Evolutionary conservation across 805 yeast species (phyloP).

Genomic region (Yarrowia sp.): DNA sequence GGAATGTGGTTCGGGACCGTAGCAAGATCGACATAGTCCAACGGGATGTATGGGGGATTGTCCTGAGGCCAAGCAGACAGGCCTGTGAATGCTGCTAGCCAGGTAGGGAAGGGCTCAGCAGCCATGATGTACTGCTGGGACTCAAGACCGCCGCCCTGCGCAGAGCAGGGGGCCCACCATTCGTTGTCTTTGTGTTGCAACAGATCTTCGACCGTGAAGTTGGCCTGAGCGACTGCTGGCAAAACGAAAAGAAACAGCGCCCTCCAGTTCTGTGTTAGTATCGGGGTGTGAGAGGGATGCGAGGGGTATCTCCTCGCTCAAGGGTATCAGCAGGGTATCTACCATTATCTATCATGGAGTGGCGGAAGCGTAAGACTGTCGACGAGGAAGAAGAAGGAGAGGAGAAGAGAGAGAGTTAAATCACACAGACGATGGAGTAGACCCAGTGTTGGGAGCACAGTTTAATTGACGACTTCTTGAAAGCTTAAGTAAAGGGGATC

Average conservation of each 20-base stretch:
- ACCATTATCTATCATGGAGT: slow-evolving; percentile 19
- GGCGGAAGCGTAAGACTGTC: slow-evolving; percentile 14
- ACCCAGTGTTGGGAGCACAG: neutral
- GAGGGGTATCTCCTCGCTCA: neutral
- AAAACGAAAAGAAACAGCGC: neutral
- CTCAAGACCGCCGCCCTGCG: neutral
- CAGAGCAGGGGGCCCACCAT: slow-evolving; percentile 18
- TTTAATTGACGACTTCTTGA: neutral
- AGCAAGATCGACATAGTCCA: slow-evolving; percentile 62
- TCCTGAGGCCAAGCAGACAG: slow-evolving; percentile 69
- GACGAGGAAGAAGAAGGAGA: slow-evolving; percentile 6
- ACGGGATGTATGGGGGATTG: slow-evolving; percentile 84
- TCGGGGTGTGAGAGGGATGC: neutral
- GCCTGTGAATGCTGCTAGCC: slow-evolving; percentile 78
- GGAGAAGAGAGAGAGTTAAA: neutral
- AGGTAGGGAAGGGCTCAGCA: slow-evolving; percentile 62
- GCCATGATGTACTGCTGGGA: neutral
- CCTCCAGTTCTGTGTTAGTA: slow-evolving; percentile 25
- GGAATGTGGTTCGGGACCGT: slow-evolving; percentile 49
- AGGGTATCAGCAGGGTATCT: slow-evolving; percentile 18
- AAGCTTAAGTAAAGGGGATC: neutral
- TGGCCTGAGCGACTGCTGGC: slow-evolving; percentile 1
- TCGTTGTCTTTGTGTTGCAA: slow-evolving; percentile 21
- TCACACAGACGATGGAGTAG: neutral
- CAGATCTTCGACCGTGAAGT: slow-evolving; percentile 16